These are phyloP conservation scores for Paramecium sonneborni DNA, from an alignment of 73 alveolate genomes.

Conservation along the genomic window DNA sequence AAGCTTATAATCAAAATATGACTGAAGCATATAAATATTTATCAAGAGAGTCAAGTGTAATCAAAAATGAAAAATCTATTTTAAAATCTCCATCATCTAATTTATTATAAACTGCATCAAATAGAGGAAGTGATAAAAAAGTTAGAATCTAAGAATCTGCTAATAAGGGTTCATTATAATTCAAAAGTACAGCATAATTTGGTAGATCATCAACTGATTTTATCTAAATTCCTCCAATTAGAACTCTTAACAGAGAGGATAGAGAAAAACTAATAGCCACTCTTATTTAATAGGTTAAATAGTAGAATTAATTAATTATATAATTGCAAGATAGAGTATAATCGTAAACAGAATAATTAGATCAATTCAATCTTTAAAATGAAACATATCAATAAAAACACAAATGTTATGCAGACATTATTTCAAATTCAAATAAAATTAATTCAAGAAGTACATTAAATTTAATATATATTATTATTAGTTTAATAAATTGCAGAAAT, in stretches of 20 bases:
- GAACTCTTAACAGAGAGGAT: slow-evolving; percentile 40
- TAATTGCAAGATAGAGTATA: not conserved
- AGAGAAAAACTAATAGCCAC: slow-evolving; percentile 32
- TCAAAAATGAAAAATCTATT: not conserved
- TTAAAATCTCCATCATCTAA: slow-evolving; percentile 2
- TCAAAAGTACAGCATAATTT: not conserved
- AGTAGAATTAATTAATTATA: not conserved
- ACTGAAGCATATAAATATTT: slow-evolving; percentile 17
- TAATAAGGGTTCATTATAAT: not conserved
- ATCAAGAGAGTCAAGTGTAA: slow-evolving; percentile 29
- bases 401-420: not conserved
- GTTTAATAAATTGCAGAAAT: not conserved
- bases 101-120: not conserved
- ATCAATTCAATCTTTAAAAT: not conserved
- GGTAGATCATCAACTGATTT: not conserved
- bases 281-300: not conserved
- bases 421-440: not conserved
- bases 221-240: not conserved
- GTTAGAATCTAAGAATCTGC: slow-evolving; percentile 9
- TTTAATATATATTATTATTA: not conserved
- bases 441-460: not conserved
- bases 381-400: not conserved
- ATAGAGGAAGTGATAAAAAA: slow-evolving; percentile 22
- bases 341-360: not conserved
- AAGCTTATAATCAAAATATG: not conserved